phyloP scores from a whole-genome alignment of 1,284 basidiomycete genomes.

The Ceratobasidium sp. region DNA sequence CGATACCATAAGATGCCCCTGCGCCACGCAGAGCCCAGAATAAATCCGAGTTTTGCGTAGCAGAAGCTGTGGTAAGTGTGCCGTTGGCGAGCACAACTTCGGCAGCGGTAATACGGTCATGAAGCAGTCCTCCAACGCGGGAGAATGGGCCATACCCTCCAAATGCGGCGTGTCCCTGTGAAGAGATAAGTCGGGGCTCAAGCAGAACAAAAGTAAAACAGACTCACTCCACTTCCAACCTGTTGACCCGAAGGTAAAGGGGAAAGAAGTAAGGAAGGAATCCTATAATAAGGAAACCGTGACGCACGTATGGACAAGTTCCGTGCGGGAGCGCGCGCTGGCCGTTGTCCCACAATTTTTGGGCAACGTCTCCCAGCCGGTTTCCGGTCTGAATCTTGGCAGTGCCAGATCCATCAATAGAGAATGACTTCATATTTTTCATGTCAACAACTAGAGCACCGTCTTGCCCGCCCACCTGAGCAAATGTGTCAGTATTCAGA shows the following conservation, averaged over 20 bases:
- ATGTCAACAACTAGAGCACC: constrained; percentile 41
- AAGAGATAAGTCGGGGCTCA: background rate
- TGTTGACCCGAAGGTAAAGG: background rate
- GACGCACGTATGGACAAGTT: constrained; percentile 38
- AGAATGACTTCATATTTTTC: constrained; percentile 38
- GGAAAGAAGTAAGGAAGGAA: no score
- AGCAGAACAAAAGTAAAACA: background rate
- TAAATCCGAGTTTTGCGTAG: constrained; percentile 42
- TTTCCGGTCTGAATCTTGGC: constrained; percentile 40
- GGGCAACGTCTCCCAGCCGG: constrained; percentile 40
- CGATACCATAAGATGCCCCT: constrained; percentile 46
- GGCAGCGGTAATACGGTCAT: constrained; percentile 38
- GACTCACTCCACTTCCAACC: constrained; percentile 25
- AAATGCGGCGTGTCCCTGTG: constrained; percentile 36
- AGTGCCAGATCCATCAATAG: constrained; percentile 27
- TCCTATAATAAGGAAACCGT: background rate
- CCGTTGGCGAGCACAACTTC: constrained; percentile 42
- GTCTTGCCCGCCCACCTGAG: constrained; percentile 40
- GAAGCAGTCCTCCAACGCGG: constrained; percentile 27
- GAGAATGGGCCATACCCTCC: constrained; percentile 38
- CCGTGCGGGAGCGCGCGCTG: constrained; percentile 39
- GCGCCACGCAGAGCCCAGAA: constrained; percentile 49
- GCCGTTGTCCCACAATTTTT: constrained; percentile 40
- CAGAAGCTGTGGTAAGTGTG: constrained; percentile 35
- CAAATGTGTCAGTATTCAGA: background rate